phyloP scores from a whole-genome alignment of 441 rosid species.

The Geranium incanum region DNA sequence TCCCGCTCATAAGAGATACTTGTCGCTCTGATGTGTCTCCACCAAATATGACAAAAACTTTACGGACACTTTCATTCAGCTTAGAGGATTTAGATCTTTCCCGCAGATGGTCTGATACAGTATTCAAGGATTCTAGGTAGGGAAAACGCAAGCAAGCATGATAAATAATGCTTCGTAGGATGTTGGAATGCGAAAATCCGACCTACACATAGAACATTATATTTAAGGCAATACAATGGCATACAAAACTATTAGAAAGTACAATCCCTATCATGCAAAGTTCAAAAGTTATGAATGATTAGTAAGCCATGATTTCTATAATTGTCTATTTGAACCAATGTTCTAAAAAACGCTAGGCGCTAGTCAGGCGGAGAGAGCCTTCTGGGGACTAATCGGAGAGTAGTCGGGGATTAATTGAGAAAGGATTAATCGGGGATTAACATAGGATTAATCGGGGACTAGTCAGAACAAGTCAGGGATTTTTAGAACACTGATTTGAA shows the following conservation, averaged over 20 bases:
- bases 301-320: background rate
- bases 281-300: background rate
- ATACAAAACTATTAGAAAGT: constrained; percentile 14
- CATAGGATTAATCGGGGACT: no score
- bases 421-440: no score
- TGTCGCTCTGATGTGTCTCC: constrained; percentile 96
- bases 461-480: no score
- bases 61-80: constrained; percentile 29
- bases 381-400: no score
- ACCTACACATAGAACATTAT: constrained; percentile 41
- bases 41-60: constrained; percentile 82
- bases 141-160: constrained; percentile 81
- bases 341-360: no score
- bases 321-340: background rate
- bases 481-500: no score
- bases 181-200: constrained; percentile 90
- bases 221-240: constrained; percentile 5
- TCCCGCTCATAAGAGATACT: constrained; percentile 95
- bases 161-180: constrained; percentile 62
- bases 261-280: background rate
- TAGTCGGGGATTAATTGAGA: no score
- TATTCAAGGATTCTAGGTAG: constrained; percentile 39
- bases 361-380: no score
- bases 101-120: constrained; percentile 36
- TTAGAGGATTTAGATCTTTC: constrained; percentile 28